Conservation (phyloP, 2,329 filamentous ascomycete genomes). For the Aspergillus eucalypticola region DNA sequence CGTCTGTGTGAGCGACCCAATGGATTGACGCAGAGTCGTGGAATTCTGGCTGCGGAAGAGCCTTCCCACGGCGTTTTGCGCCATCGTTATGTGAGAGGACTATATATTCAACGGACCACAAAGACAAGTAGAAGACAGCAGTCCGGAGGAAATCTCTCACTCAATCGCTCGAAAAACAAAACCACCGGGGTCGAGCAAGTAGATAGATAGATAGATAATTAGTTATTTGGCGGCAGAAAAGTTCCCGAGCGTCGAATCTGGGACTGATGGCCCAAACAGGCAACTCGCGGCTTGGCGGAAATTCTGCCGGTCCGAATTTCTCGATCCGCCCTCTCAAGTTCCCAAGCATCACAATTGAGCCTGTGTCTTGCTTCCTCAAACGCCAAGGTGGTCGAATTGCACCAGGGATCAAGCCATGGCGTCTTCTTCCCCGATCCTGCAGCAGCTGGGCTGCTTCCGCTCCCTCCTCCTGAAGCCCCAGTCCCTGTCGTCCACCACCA, state of each 20-base stretch:
- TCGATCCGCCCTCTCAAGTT: slow-evolving; percentile 23
- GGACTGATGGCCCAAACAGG: slow-evolving; percentile 23
- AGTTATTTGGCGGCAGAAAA: slow-evolving; percentile 28
- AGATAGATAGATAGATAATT: not conserved
- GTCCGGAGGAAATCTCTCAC: not conserved
- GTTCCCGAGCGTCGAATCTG: slow-evolving; percentile 24
- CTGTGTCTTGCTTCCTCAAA: slow-evolving; percentile 15
- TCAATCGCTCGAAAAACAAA: not conserved
- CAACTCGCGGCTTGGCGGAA: slow-evolving; percentile 37
- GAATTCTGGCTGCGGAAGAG: slow-evolving; percentile 40
- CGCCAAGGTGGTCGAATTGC: slow-evolving; percentile 18
- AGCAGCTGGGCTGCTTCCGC: slow-evolving; percentile 72
- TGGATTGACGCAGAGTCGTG: slow-evolving; percentile 33
- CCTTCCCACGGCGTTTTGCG: slow-evolving; percentile 40
- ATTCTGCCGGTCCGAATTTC: slow-evolving; percentile 39
- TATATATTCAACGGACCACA: not conserved
- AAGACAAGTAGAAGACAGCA: not conserved
- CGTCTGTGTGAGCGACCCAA: slow-evolving; percentile 33
- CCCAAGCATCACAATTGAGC: slow-evolving; percentile 19
- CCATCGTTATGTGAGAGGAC: slow-evolving; percentile 32
- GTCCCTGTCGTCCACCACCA: slow-evolving; percentile 50
- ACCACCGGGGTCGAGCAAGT: not conserved
- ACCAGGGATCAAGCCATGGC: slow-evolving; percentile 55
- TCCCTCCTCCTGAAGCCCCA: slow-evolving; percentile 57
- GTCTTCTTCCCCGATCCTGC: slow-evolving; percentile 56